A percentile compares a stretch with the other conserved stretches of the same genome.
Conservation (phyloP, 208 protist species). For the Vickermania ingenoplastis region DNA sequence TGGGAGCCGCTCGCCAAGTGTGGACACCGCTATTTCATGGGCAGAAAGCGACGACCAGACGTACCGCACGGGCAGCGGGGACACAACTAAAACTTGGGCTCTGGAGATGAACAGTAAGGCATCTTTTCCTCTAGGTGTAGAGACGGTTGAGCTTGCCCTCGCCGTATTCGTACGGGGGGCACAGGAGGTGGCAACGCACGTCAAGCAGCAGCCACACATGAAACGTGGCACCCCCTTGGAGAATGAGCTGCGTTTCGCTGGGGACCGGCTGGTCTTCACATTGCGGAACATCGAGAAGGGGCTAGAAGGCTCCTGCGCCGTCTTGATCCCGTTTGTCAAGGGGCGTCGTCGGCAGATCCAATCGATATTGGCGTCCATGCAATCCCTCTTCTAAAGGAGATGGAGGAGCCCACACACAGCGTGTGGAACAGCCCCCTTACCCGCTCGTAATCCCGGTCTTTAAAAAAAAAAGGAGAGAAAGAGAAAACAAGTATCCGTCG, state of each 20-base stretch:
- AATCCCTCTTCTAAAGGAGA: constrained; percentile 4
- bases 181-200: constrained; percentile 13
- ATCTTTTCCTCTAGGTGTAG: neutral
- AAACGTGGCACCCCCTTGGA: constrained; percentile 16
- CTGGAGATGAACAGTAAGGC: too few species aligned
- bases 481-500: too few species aligned
- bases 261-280: constrained; percentile 31
- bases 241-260: constrained; percentile 16
- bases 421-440: too few species aligned
- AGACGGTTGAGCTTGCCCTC: constrained; percentile 8
- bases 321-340: constrained; percentile 1
- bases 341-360: neutral
- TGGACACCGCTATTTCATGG: constrained; percentile 1
- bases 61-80: neutral
- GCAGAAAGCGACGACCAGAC: neutral
- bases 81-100: too few species aligned
- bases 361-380: too few species aligned
- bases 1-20: neutral
- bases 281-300: constrained; percentile 29
- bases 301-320: constrained; percentile 23
- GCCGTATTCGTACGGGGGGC: constrained; percentile 35
- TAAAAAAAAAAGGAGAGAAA: too few species aligned
- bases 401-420: too few species aligned
- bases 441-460: too few species aligned
- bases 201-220: constrained; percentile 1